These are phyloP conservation scores for Erythrophleum ivorense DNA, from an alignment of 331 rosid genomes.

Conservation along the genomic window DNA sequence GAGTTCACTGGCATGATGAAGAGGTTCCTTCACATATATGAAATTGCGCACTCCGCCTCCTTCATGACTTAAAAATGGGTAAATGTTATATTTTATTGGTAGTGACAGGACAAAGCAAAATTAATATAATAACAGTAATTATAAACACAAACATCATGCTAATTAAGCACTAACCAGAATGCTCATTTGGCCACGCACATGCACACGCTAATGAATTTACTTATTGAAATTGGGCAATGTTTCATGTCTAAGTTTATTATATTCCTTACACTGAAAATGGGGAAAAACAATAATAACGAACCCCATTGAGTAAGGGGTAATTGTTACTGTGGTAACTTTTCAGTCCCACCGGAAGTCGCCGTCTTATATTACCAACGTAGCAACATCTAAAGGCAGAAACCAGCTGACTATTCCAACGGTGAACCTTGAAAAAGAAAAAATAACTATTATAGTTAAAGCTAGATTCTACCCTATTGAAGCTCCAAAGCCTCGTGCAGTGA, in stretches of 20 bases:
- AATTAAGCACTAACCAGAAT: background rate
- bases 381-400: background rate
- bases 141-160: background rate
- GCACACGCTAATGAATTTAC: background rate
- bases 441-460: background rate
- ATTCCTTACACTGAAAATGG: background rate
- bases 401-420: background rate
- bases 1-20: background rate
- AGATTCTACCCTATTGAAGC: slow-evolving; percentile 23
- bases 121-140: background rate
- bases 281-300: background rate
- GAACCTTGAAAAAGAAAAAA: background rate
- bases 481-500: background rate
- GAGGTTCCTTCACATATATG: background rate
- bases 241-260: too few relatives aligned
- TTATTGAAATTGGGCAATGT: background rate
- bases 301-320: too few relatives aligned
- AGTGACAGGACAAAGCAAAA: background rate
- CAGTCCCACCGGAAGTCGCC: background rate
- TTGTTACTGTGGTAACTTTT: background rate
- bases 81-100: background rate
- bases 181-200: background rate
- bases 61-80: background rate
- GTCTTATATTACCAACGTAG: background rate
- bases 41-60: background rate